Conservation (phyloP, 768 basidiomycete genomes). For the Punctularia strigosozonata region DNA sequence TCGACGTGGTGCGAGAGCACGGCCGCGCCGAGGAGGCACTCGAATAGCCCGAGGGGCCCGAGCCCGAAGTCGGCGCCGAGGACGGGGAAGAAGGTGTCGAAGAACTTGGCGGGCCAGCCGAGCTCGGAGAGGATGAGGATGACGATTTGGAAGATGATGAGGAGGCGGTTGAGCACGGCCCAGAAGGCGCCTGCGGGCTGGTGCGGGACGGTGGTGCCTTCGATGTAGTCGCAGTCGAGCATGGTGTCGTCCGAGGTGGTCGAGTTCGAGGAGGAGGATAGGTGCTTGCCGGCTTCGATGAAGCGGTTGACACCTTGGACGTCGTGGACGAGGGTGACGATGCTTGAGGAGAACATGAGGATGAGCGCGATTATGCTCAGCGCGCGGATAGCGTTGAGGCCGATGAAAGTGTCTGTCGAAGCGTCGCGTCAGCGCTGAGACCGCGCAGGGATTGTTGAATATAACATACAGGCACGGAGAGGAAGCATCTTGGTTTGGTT, state of each 20-base stretch:
- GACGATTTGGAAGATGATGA: slow-evolving; percentile 79
- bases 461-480: slow-evolving; percentile 35
- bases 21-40: slow-evolving; percentile 69
- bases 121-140: slow-evolving; percentile 76
- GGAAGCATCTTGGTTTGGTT: slow-evolving; percentile 21
- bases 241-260: slow-evolving; percentile 23
- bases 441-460: background rate
- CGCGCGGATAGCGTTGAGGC: slow-evolving; percentile 66
- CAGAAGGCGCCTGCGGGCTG: slow-evolving; percentile 88
- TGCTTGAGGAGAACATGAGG: slow-evolving; percentile 72
- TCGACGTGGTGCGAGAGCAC: slow-evolving; percentile 57
- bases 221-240: slow-evolving; percentile 65
- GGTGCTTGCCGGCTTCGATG: slow-evolving; percentile 28
- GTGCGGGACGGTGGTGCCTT: slow-evolving; percentile 74
- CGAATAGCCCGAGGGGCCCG: slow-evolving; percentile 78
- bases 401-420: slow-evolving; percentile 50
- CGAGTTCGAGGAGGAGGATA: too few species aligned
- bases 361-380: slow-evolving; percentile 72
- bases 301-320: slow-evolving; percentile 65
- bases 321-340: slow-evolving; percentile 62
- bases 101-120: slow-evolving; percentile 64
- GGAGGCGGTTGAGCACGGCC: slow-evolving; percentile 78
- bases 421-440: background rate
- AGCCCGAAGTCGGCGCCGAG: slow-evolving; percentile 77
- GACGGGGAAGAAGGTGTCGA: slow-evolving; percentile 78